Evolutionary conservation across 805 yeast genomes (phyloP).

Genomic region (Candida namnaoensis): DNA sequence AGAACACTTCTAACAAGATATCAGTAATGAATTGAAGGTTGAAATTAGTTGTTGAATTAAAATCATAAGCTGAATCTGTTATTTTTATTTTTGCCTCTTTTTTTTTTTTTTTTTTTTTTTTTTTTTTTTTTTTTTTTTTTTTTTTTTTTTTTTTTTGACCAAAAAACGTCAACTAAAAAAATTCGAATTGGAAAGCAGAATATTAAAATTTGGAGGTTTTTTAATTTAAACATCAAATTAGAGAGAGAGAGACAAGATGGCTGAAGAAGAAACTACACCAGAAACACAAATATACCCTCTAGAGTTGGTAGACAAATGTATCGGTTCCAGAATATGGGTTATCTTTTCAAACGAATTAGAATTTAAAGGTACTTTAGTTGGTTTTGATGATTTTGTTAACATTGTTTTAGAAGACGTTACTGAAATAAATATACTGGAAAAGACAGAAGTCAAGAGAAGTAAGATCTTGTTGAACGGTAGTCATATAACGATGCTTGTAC

Average conservation of each 20-base stretch:
- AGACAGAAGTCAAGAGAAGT: conserved; percentile 36
- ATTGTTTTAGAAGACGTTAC: conserved; percentile 78
- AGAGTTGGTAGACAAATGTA: conserved; percentile 81
- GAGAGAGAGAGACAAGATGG: not conserved
- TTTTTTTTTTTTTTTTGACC: too few relatives aligned
- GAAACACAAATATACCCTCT: conserved; percentile 41
- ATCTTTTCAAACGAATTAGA: conserved; percentile 57
- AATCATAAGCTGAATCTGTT: too few relatives aligned
- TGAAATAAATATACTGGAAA: conserved; percentile 39
- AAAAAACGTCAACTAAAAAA: too few relatives aligned
- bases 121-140: too few relatives aligned
- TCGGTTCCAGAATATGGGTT: conserved; percentile 74
- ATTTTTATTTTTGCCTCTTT: too few relatives aligned
- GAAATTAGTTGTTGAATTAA: too few relatives aligned
- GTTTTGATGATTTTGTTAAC: conserved; percentile 94
- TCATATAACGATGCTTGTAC: conserved; percentile 61
- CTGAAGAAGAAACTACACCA: not conserved
- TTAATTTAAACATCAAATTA: too few relatives aligned
- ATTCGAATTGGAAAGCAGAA: too few relatives aligned
- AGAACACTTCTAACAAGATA: too few relatives aligned
- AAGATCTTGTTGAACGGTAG: conserved; percentile 67
- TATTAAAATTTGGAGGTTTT: too few relatives aligned
- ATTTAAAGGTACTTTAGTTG: conserved; percentile 81
- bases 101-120: too few relatives aligned
- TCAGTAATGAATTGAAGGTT: too few relatives aligned